Evolutionary conservation across 2,329 filamentous ascomycete genomes (phyloP), one percentile per base, ranked within the genome.

Genomic region (Colletotrichum chlorophyti): DNA sequence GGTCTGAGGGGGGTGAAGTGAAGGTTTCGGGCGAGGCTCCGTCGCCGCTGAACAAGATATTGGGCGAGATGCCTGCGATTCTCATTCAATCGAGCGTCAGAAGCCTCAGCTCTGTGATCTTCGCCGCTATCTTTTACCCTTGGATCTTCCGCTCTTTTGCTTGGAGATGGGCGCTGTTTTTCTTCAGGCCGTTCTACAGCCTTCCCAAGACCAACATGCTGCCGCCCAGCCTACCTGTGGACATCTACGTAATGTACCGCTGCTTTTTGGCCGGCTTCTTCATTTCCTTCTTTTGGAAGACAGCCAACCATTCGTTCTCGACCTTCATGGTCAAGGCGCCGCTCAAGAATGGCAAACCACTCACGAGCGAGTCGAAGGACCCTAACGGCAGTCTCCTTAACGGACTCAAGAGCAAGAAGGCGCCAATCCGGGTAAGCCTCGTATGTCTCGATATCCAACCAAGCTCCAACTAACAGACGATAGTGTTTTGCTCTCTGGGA

Each of bases 311-410:
- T 24, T 84, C 90, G 23, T 97, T 97, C 70, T 89, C 89, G 5
- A 75, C 88, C n/a, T 93, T 92, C 72, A 85, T 97, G 68, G 86
- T 88, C 23, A 88, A 90, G 70, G 86, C 90, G 65, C 94, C 94
- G 1, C 71, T 96, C 51, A 97, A 96, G 77, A 91, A 91, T 64
- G 88, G 84, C n/a, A 84, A 88, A 66, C 93, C 93, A 4, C 83
- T 98, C 53, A 97, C 92, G 0, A 83, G 84, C 15, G 91, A 94
- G 64, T 91, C 92, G 14, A 95, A 91, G 69, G 93, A 97, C 72
- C 91, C 94, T 1, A 98, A 97, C 68, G 93, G 92, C 31, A 97
- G 91, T 69, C 79, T 98, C 24, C 72, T 98, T 45, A 92, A 88
- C 54, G 94, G 94, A 0, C 73, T 98, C 41, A 93, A 88, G 70